Evolutionary conservation across 305 asterid species (phyloP).

Genomic region (Solanum hybrid): DNA sequence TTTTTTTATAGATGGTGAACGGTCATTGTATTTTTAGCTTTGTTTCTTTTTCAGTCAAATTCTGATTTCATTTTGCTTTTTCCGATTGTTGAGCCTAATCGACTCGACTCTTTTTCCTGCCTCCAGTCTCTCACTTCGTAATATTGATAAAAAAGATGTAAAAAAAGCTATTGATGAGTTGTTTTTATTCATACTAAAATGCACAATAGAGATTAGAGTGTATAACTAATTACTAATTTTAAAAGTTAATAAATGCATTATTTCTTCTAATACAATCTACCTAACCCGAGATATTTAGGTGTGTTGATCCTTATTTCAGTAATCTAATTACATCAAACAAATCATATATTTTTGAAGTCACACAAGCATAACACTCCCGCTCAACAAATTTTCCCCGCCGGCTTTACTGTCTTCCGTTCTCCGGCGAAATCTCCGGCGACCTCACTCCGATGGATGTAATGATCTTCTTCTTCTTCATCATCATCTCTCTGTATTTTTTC

Average conservation of each 20-base stretch:
- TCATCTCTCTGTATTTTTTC: neutral
- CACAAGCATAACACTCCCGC: neutral
- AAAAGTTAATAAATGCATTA: neutral
- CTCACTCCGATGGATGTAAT: neutral
- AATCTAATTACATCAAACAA: neutral
- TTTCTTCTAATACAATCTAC: neutral
- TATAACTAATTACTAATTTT: neutral
- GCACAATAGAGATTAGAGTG: neutral
- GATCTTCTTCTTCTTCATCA: neutral
- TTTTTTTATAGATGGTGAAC: neutral
- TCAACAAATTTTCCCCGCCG: neutral
- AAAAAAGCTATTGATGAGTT: neutral
- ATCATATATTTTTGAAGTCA: neutral
- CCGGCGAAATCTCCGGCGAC: neutral
- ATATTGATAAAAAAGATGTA: neutral
- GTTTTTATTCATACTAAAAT: neutral
- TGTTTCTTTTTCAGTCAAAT: neutral
- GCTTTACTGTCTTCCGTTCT: neutral
- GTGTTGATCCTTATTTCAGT: neutral
- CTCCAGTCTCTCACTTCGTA: neutral
- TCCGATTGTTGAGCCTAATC: neutral
- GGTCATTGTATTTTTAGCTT: neutral
- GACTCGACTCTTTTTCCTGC: neutral
- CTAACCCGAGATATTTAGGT: neutral
- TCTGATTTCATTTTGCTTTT: neutral